These are phyloP conservation scores for Ulota crispa DNA, from an alignment of 225 moss, liverwort and hornwort genomes.

Conservation along the genomic window DNA sequence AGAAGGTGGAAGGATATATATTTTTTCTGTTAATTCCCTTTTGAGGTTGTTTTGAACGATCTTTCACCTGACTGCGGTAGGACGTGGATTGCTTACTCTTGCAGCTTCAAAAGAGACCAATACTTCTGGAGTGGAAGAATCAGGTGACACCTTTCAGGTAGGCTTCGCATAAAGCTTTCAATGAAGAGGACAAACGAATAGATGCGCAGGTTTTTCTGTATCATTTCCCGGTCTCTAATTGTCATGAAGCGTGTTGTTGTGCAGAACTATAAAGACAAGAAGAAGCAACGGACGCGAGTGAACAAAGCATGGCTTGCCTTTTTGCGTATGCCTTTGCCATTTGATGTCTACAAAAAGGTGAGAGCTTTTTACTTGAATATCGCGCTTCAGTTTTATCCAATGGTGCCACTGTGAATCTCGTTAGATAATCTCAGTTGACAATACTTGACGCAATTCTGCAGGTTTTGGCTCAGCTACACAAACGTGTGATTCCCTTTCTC, in stretches of 20 bases:
- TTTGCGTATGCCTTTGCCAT: slow-evolving; percentile 74
- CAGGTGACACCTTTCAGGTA: slow-evolving; percentile 38
- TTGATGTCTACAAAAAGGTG: slow-evolving; percentile 92
- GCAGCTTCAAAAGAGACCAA: slow-evolving; percentile 31
- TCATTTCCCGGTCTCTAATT: background rate
- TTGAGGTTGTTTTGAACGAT: background rate
- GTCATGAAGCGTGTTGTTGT: background rate
- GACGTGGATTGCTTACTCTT: background rate
- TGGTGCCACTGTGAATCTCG: background rate
- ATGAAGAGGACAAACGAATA: background rate
- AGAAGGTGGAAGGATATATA: background rate
- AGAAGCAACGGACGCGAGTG: slow-evolving; percentile 56
- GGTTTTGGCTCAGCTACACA: slow-evolving; percentile 85
- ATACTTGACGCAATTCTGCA: slow-evolving; percentile 25
- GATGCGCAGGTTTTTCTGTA: background rate
- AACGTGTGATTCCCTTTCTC: slow-evolving; percentile 73
- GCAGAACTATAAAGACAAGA: slow-evolving; percentile 45
- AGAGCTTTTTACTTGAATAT: background rate
- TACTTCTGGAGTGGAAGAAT: slow-evolving; percentile 9
- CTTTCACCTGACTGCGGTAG: background rate
- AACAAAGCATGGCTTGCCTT: slow-evolving; percentile 88
- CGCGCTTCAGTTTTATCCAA: background rate
- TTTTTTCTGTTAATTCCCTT: background rate
- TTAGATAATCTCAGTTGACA: slow-evolving; percentile 1
- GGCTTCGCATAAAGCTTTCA: background rate